Evolutionary conservation across 106 monocot species (phyloP), one percentile per base, ranked within the genome.

Genomic region (Vanilla planifolia): DNA sequence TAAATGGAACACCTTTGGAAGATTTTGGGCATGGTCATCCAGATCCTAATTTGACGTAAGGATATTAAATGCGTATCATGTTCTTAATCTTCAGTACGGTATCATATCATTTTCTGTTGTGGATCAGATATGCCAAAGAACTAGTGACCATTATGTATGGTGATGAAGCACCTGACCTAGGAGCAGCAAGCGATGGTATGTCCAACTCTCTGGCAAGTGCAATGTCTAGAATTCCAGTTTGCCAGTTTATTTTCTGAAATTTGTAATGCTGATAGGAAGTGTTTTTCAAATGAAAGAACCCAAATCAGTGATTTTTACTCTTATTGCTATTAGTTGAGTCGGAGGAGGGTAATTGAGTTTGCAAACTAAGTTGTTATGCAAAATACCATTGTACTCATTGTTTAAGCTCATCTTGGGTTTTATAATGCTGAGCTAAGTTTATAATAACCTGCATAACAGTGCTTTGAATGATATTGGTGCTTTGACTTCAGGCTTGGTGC

Each of bases 1-100:
- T 63, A 59, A 98, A 98, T 88, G 98, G 98, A 61, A 63, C 92
- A 59, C 98, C 98, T 16, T 68, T 92, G 47, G 88, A 82, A 85
- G 98, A 98, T 80, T 98, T 98, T 83, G 92, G 92, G 19, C 84
- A 88, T 65, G 91, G 98, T 26, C 92, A 98, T 75, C 98, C 98
- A 33, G 98, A 98, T 48, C 98, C 98, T 29, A 98, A 98, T 75
- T 78, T 98, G 30, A 98, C 92, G 92, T 92, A 85, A 75, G 80
- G 15, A 21, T 30, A 15, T n/a, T 9, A 33, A 22, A 30, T n/a
- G 16, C 14, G 17, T 53, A 28, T 32, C n/a, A 53, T 30, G 21
- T 53, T 22, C 32, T 53, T 28, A 45, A 51, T 21, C 53, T 53
- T 53, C 32, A 16, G 6, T 30, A 53, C 6, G 16, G 29, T 15